These are phyloP conservation scores for Suillus sp. DNA, from an alignment of 768 basidiomycete species.

Conservation along the genomic window DNA sequence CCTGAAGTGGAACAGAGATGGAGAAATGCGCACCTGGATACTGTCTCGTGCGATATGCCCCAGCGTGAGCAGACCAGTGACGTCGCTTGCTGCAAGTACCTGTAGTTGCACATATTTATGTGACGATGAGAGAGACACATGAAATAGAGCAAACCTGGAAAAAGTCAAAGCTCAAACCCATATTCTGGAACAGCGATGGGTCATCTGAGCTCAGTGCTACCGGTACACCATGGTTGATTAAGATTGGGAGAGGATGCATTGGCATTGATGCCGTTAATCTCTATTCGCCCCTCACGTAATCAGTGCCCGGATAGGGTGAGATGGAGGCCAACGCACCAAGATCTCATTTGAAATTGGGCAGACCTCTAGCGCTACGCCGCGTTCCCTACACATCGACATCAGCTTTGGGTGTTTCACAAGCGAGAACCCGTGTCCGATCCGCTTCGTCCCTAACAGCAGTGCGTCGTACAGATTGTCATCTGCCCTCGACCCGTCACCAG, in stretches of 20 bases:
- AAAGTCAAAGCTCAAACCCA: slow-evolving; percentile 78
- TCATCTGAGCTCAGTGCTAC: slow-evolving; percentile 76
- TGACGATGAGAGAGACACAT: slow-evolving; percentile 2
- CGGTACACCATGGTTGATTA: slow-evolving; percentile 72
- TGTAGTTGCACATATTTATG: slow-evolving; percentile 21
- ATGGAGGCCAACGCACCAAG: slow-evolving; percentile 44
- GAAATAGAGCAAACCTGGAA: slow-evolving; percentile 53
- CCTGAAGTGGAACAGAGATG: no score
- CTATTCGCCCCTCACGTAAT: slow-evolving; percentile 33
- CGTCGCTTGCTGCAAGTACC: slow-evolving; percentile 70
- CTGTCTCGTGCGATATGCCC: slow-evolving; percentile 67
- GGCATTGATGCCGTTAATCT: slow-evolving; percentile 79
- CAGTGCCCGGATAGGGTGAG: background rate
- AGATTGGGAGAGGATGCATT: slow-evolving; percentile 72
- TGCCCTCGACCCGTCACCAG: slow-evolving; percentile 70
- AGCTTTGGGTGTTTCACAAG: slow-evolving; percentile 77
- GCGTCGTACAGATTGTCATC: slow-evolving; percentile 81
- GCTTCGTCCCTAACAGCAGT: slow-evolving; percentile 73
- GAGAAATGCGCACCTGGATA: slow-evolving; percentile 45
- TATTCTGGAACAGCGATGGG: slow-evolving; percentile 75
- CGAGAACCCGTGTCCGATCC: slow-evolving; percentile 83
- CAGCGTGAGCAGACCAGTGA: slow-evolving; percentile 64
- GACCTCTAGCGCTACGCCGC: slow-evolving; percentile 67
- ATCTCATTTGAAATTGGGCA: slow-evolving; percentile 86
- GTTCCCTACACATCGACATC: slow-evolving; percentile 65